Conservation (phyloP, 257 asterid genomes). For the Fraxinus anomala region DNA sequence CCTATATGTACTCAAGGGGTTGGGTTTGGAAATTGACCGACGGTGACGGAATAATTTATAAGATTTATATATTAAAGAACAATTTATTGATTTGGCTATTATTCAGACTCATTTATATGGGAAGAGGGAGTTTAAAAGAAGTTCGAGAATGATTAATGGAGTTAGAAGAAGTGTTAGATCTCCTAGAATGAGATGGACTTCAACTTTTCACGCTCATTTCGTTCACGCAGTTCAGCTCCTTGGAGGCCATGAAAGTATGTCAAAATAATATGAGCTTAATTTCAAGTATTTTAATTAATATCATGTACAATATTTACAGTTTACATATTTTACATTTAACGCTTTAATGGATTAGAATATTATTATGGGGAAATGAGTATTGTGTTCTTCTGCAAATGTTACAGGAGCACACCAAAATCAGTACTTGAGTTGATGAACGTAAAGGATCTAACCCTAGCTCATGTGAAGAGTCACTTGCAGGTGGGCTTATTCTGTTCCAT, state of each 20-base stretch:
- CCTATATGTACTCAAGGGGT: too few relatives aligned
- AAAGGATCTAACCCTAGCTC: conserved; percentile 72
- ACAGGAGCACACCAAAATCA: conserved; percentile 91
- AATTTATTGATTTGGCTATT: too few relatives aligned
- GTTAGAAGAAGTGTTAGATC: conserved; percentile 59
- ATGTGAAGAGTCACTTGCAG: conserved; percentile 94
- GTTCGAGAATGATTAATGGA: conserved; percentile 42
- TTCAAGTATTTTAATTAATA: too few relatives aligned
- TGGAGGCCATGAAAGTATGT: conserved; percentile 88
- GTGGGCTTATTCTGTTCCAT: conserved; percentile 35
- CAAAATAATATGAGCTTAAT: too few relatives aligned
- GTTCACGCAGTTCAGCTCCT: conserved; percentile 87
- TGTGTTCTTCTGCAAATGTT: neutral
- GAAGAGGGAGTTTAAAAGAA: conserved; percentile 51
- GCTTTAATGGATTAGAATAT: neutral
- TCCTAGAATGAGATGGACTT: conserved; percentile 93
- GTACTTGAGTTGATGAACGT: conserved; percentile 89
- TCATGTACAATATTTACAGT: neutral
- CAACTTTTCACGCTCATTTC: conserved; percentile 89
- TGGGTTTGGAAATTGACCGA: too few relatives aligned
- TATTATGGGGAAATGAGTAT: neutral
- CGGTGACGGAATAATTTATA: too few relatives aligned
- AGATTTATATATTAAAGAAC: too few relatives aligned
- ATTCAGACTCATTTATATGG: conserved; percentile 49
- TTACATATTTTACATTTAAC: neutral